A percentile compares a stretch with the other conserved stretches of the same genome.
These are phyloP conservation scores for Nicotiana tabacum DNA, from an alignment of 257 asterid species.

Conservation along the genomic window DNA sequence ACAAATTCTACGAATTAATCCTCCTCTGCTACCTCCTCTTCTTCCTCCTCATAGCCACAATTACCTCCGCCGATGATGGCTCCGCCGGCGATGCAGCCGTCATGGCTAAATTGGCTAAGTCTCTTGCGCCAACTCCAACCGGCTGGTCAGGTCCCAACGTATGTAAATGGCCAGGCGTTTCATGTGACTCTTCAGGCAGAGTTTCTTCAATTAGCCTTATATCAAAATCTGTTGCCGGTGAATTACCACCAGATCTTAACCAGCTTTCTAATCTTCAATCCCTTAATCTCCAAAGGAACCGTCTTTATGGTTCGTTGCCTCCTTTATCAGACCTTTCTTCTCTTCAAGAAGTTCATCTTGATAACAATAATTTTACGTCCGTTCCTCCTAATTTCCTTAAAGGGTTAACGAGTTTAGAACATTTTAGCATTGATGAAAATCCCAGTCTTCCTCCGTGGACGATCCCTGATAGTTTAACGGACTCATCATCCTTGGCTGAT, in stretches of 20 bases:
- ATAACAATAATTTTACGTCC: slow-evolving; percentile 51
- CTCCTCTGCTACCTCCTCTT: slow-evolving; percentile 14
- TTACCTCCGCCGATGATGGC: slow-evolving; percentile 16
- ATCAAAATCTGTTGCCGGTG: slow-evolving; percentile 43
- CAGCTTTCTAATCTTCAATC: slow-evolving; percentile 54
- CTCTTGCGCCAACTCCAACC: slow-evolving; percentile 41
- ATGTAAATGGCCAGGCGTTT: slow-evolving; percentile 69
- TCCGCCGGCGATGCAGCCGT: slow-evolving; percentile 48
- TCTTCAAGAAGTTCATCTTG: slow-evolving; percentile 47
- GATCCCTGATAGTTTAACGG: slow-evolving; percentile 38
- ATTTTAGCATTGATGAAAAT: slow-evolving; percentile 52
- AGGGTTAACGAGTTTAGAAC: slow-evolving; percentile 45
- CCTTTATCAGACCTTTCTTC: slow-evolving; percentile 33
- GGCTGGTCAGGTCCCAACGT: slow-evolving; percentile 54
- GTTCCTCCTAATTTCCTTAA: slow-evolving; percentile 47
- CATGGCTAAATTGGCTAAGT: slow-evolving; percentile 52
- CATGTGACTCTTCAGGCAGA: slow-evolving; percentile 42
- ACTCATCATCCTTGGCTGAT: slow-evolving; percentile 42
- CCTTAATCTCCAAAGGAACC: slow-evolving; percentile 50
- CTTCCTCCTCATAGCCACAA: slow-evolving; percentile 16
- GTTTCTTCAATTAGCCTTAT: slow-evolving; percentile 49
- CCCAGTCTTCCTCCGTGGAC: slow-evolving; percentile 53
- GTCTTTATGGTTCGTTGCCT: slow-evolving; percentile 59
- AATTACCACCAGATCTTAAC: slow-evolving; percentile 42
- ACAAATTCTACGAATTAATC: slow-evolving; percentile 15